Evolutionary conservation across 1,284 basidiomycete species (phyloP).

Genomic region (Boletus calvinii): DNA sequence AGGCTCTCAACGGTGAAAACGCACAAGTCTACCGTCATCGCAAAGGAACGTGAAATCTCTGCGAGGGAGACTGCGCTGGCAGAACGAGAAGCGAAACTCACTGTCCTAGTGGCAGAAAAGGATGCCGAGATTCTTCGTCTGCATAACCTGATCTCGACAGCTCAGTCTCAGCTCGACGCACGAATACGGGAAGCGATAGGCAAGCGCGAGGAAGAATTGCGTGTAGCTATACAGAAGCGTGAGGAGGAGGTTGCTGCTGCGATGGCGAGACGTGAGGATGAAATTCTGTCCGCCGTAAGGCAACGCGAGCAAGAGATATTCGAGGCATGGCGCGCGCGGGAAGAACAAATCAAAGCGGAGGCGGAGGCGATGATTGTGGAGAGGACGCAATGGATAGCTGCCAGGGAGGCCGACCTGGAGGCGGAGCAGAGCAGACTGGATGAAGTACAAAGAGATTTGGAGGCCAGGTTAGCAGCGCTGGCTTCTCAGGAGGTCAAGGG

Average conservation of each 20-base stretch:
- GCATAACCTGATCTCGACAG: slow-evolving; percentile 40
- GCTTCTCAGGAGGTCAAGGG: slow-evolving; percentile 44
- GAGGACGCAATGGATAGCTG: slow-evolving; percentile 50
- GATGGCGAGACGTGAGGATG: slow-evolving; percentile 66
- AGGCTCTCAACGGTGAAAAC: slow-evolving; percentile 63
- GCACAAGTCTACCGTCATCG: slow-evolving; percentile 52
- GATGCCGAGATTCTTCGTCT: slow-evolving; percentile 58
- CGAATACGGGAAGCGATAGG: slow-evolving; percentile 61
- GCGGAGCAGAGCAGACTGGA: slow-evolving; percentile 52
- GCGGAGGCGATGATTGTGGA: slow-evolving; percentile 51
- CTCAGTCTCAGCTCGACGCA: slow-evolving; percentile 45
- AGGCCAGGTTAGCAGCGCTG: slow-evolving; percentile 43
- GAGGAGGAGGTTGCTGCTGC: slow-evolving; percentile 69
- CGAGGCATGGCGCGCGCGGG: slow-evolving; percentile 58
- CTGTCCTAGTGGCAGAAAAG: slow-evolving; percentile 49
- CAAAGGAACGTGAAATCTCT: slow-evolving; percentile 64
- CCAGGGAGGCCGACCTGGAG: slow-evolving; percentile 51
- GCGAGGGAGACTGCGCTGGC: slow-evolving; percentile 54
- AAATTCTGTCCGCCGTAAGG: slow-evolving; percentile 68
- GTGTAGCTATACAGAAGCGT: slow-evolving; percentile 60
- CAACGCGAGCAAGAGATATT: slow-evolving; percentile 67
- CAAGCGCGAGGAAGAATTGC: slow-evolving; percentile 62
- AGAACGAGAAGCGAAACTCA: slow-evolving; percentile 55
- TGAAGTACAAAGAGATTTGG: slow-evolving; percentile 44
- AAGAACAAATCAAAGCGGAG: slow-evolving; percentile 54